Conservation (phyloP, 257 asterid genomes). For the Fraxinus quadrangulata region DNA sequence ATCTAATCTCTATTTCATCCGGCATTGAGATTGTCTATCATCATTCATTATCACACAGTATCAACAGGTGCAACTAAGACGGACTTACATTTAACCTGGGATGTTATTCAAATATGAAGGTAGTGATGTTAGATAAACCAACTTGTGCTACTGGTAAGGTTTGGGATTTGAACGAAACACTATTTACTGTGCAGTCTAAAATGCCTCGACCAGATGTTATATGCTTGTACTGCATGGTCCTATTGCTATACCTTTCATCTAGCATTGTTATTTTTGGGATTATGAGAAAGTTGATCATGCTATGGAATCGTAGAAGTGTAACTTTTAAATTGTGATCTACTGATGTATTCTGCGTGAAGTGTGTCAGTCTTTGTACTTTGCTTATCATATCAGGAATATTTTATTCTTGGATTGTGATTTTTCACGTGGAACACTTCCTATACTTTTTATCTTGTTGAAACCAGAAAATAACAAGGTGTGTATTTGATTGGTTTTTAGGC, state of each 20-base stretch:
- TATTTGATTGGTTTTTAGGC: conserved; percentile 48
- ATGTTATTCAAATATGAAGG: neutral
- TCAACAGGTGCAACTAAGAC: no score
- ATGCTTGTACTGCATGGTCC: conserved; percentile 8
- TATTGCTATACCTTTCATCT: neutral
- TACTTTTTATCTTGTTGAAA: neutral
- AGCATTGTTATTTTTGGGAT: conserved; percentile 2
- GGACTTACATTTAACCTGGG: no score
- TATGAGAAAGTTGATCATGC: conserved; percentile 18
- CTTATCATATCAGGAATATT: conserved; percentile 5
- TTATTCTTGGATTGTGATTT: neutral
- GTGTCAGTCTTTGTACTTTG: conserved; percentile 1
- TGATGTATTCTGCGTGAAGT: conserved; percentile 2
- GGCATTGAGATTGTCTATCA: no score
- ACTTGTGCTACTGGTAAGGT: neutral
- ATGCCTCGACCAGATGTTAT: neutral
- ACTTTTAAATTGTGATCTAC: neutral
- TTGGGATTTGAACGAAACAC: neutral
- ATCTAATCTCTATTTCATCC: no score
- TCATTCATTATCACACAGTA: no score
- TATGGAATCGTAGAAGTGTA: neutral
- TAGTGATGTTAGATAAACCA: neutral
- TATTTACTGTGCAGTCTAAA: neutral
- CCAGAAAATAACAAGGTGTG: conserved; percentile 19
- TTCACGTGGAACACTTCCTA: neutral